Evolutionary conservation across 805 yeast species (phyloP), one percentile per base, ranked within the genome.

Genomic region (Suhomyces vadensis): DNA sequence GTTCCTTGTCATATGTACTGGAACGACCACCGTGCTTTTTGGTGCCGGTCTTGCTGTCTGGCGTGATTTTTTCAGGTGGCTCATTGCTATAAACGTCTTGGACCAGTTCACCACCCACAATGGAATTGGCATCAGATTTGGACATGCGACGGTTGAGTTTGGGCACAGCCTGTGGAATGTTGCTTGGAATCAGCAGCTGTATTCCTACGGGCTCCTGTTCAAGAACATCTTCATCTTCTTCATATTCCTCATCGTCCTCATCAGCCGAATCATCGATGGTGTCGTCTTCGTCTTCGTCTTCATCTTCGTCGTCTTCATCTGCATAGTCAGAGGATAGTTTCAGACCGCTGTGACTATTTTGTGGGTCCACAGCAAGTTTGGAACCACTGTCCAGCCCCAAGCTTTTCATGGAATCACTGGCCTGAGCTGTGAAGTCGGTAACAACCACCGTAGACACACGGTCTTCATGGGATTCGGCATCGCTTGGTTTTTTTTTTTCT

Each of bases 101-200:
- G 3, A 70, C 52, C 2, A 65, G 50, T 2, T 72, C 67, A 4
- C 83, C 85, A 3, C 85, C 85, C 8, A 79, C 78, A 16, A 77
- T 58, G 2, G 78, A 71, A 19, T 65, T 58, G 37, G 80, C 79
- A 42, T 75, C 73, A 4, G 54, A 51, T 16, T 51, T 48, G 10
- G 64, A 52, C 9, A 62, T 39, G 20, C 54, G 45, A 25, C 47
- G 37, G 38, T 33, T 19, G 9, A 37, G 26, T 5, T 6, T 10
- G 20, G 17, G 10, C 7, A 31, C n/a, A 16, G 31, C n/a, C 17
- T 29, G 14, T 29, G 33, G 20, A 13, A 27, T 3, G 9, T 29
- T 20, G 11, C 16, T 13, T 11, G n/a, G 6, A 8, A 29, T 29
- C 33, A 14, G 19, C 1, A 14, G 33, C 20, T 8, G 33, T 7